Conservation (phyloP, 352 stramenopile species). For the Pythium grandisporangium region DNA sequence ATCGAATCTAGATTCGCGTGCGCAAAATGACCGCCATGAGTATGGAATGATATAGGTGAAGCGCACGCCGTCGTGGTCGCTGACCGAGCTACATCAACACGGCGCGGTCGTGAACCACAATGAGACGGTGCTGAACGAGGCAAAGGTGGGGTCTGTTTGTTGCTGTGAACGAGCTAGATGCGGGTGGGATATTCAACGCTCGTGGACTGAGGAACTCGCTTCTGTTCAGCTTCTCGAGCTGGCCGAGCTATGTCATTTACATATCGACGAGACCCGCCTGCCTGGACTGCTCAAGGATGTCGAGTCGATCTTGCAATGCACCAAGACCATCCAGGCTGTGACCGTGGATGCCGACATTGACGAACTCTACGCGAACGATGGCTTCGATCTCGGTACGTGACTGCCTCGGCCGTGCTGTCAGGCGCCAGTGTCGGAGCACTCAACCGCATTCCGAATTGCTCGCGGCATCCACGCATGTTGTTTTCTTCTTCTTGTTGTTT, state of each 20-base stretch:
- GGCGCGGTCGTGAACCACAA: conserved; percentile 23
- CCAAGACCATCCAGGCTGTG: conserved; percentile 77
- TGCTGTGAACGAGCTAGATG: no score
- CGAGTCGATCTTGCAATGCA: conserved; percentile 84
- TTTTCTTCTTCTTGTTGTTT: no score
- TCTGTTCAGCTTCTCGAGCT: conserved; percentile 52
- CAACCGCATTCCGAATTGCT: no score
- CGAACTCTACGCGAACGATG: conserved; percentile 64
- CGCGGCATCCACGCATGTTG: no score
- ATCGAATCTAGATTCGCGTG: neutral
- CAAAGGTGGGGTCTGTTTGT: no score
- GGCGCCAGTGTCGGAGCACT: no score
- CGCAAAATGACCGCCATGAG: no score
- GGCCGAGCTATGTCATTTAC: conserved; percentile 74
- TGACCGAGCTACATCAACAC: conserved; percentile 70
- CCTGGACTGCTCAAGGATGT: conserved; percentile 69
- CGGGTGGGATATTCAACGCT: no score
- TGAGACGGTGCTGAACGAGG: conserved; percentile 46
- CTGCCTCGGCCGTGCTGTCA: no score
- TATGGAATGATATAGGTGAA: conserved; percentile 34
- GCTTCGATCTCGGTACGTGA: conserved; percentile 31
- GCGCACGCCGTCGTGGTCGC: conserved; percentile 66
- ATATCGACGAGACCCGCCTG: conserved; percentile 64
- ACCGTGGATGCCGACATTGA: conserved; percentile 79
- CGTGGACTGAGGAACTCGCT: neutral